phyloP scores from a whole-genome alignment of 2,329 filamentous ascomycete species.

The Thielaviopsis ethacetica region DNA sequence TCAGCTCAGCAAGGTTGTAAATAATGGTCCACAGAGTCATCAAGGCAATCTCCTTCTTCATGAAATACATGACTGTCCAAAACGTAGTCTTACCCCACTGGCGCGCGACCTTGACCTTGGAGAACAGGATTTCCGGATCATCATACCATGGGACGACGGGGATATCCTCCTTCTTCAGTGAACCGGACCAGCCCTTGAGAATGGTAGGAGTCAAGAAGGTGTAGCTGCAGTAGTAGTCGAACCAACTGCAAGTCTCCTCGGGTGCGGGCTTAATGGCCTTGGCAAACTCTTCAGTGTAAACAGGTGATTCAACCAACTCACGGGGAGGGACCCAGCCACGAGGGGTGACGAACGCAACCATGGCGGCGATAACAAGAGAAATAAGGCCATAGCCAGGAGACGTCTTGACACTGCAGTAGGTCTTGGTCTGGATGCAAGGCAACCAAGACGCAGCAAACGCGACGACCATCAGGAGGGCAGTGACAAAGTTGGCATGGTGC shows the following conservation, averaged over 20 bases:
- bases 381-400: conserved; percentile 13
- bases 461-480: conserved; percentile 22
- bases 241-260: conserved; percentile 38
- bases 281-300: conserved; percentile 1
- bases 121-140: conserved; percentile 31
- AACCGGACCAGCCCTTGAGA: conserved; percentile 28
- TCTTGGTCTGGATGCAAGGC: conserved; percentile 26
- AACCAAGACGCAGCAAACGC: conserved; percentile 23
- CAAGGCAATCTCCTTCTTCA: conserved; percentile 24
- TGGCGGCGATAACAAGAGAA: conserved; percentile 20
- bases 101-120: conserved; percentile 27
- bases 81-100: conserved; percentile 26
- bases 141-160: conserved; percentile 38
- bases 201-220: conserved; percentile 33
- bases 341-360: conserved; percentile 28
- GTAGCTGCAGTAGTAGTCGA: conserved; percentile 34
- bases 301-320: conserved; percentile 6
- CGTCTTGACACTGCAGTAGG: conserved; percentile 16
- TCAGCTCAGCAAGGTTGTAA: conserved; percentile 28
- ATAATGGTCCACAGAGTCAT: conserved; percentile 28
- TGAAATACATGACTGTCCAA: conserved; percentile 28
- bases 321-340: conserved; percentile 33
- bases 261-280: conserved; percentile 22
- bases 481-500: conserved; percentile 32
- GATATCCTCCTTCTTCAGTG: conserved; percentile 30